These are phyloP conservation scores for Asclepias syriaca DNA, from an alignment of 257 asterid genomes.

Conservation along the genomic window DNA sequence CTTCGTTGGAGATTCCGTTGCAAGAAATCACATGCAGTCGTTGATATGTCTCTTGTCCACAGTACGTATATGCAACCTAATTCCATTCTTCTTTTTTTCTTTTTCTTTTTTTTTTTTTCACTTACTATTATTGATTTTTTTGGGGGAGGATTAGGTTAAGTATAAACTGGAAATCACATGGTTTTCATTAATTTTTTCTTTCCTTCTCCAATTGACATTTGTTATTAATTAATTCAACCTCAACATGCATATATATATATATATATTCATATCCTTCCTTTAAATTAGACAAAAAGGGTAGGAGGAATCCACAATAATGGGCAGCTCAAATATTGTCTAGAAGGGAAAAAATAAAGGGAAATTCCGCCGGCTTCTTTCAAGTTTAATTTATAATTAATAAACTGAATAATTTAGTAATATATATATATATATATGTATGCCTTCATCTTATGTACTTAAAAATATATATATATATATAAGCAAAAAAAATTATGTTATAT, in stretches of 20 bases:
- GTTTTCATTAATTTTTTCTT: background rate
- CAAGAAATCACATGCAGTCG: constrained; percentile 84
- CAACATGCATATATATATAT: background rate
- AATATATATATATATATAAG: no score
- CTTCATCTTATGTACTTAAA: no score
- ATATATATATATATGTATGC: no score
- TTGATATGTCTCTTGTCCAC: constrained; percentile 68
- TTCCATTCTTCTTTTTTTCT: background rate
- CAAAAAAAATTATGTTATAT: no score
- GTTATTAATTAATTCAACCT: no score
- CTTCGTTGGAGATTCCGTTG: constrained; percentile 74
- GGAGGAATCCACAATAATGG: background rate
- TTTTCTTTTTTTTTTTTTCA: background rate
- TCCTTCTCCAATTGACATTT: background rate
- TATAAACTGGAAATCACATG: background rate
- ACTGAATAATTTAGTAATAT: no score
- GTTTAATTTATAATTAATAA: no score
- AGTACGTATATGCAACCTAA: constrained; percentile 20
- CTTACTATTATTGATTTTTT: background rate
- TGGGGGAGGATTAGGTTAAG: background rate
- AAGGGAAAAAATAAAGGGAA: background rate
- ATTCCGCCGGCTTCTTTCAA: background rate
- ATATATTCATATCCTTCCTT: no score
- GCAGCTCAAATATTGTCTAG: background rate
- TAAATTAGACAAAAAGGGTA: background rate